Conservation (phyloP, 2,329 filamentous ascomycete species). For the Cytospora mali region DNA sequence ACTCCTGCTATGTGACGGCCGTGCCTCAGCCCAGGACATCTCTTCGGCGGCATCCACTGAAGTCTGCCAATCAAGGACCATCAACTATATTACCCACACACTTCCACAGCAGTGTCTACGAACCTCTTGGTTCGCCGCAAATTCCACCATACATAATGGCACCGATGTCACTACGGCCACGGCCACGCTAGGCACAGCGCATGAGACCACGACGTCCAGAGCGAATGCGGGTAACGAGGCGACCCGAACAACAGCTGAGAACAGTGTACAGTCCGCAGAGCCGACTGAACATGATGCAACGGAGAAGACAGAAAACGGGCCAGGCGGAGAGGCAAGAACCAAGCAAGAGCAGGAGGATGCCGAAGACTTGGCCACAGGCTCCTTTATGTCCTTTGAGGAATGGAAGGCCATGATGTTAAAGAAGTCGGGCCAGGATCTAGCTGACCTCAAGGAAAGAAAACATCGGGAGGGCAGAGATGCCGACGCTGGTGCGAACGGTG, state of each 20-base stretch:
- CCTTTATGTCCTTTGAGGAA: conserved; percentile 96
- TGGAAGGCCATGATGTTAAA: conserved; percentile 95
- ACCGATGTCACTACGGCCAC: conserved; percentile 30
- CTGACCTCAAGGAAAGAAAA: conserved; percentile 68
- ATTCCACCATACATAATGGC: conserved; percentile 20
- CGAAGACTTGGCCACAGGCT: conserved; percentile 63
- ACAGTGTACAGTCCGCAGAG: conserved; percentile 17
- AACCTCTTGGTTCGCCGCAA: conserved; percentile 55
- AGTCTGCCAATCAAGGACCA: conserved; percentile 62
- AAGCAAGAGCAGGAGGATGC: conserved; percentile 59
- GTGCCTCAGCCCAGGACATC: conserved; percentile 16
- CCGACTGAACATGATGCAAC: background rate
- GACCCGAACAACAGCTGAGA: conserved; percentile 16
- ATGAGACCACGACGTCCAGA: conserved; percentile 9
- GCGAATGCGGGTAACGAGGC: conserved; percentile 20
- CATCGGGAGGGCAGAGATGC: conserved; percentile 51
- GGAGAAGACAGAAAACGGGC: conserved; percentile 15
- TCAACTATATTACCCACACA: conserved; percentile 81
- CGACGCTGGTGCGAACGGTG: conserved; percentile 61
- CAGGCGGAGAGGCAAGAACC: conserved; percentile 29
- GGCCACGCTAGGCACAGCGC: conserved; percentile 24
- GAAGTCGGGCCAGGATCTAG: conserved; percentile 73
- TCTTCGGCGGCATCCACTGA: conserved; percentile 30
- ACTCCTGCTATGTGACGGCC: conserved; percentile 3
- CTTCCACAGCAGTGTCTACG: conserved; percentile 76